Percentiles rank a stretch among this genome's conserved stretches.
Conservation (phyloP, 371 early-diverging fungal genomes). For the Mucor racemosus region DNA sequence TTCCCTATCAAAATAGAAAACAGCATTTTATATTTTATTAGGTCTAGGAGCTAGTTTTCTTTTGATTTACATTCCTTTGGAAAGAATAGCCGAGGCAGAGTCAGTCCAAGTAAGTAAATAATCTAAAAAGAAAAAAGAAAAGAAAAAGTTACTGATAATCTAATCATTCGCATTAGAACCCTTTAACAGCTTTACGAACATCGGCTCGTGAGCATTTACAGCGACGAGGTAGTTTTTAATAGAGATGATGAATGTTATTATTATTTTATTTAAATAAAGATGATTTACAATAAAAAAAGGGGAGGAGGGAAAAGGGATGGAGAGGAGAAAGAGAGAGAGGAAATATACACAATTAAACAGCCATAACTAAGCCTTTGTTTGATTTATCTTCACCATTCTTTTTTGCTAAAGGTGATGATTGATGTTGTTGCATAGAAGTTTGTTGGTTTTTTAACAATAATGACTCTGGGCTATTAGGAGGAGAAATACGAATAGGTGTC, state of each 20-base stretch:
- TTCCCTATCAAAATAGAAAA: constrained; percentile 13
- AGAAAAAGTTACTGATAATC: neutral
- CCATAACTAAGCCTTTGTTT: constrained; percentile 25
- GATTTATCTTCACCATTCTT: constrained; percentile 12
- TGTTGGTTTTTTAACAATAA: constrained; percentile 9
- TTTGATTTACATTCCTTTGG: constrained; percentile 30
- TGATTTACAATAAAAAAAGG: constrained; percentile 6
- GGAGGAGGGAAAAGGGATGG: neutral
- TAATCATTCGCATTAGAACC: constrained; percentile 16
- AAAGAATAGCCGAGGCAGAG: constrained; percentile 31
- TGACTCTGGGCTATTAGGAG: constrained; percentile 46
- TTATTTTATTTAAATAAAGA: neutral
- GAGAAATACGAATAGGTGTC: constrained; percentile 52
- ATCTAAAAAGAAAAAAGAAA: too few relatives aligned
- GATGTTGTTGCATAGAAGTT: constrained; percentile 1
- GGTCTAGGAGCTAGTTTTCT: constrained; percentile 20
- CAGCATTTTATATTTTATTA: constrained; percentile 13
- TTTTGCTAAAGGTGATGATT: constrained; percentile 9
- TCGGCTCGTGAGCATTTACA: constrained; percentile 44
- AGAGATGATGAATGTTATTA: neutral
- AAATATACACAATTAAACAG: constrained; percentile 12
- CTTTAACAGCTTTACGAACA: constrained; percentile 26
- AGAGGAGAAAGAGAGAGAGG: neutral
- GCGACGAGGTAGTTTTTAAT: constrained; percentile 39
- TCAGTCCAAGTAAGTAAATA: constrained; percentile 24